Percentiles rank a stretch among this genome's conserved stretches.
Conservation (phyloP, 2,329 filamentous ascomycete genomes). For the Trichoderma sp. region DNA sequence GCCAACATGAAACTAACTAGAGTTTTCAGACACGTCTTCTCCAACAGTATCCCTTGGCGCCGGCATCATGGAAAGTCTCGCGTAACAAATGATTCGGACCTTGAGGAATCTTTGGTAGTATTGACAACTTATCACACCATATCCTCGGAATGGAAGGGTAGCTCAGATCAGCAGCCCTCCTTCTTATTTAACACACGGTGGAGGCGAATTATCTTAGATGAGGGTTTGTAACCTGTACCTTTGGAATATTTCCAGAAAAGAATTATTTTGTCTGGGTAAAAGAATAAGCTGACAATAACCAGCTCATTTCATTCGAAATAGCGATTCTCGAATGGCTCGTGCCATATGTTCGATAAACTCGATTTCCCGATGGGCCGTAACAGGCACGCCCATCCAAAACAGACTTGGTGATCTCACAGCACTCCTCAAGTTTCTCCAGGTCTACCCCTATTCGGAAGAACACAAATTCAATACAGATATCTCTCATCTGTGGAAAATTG, state of each 20-base stretch:
- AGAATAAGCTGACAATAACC: neutral
- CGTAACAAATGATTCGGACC: slow-evolving; percentile 16
- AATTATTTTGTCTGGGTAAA: fast-evolving
- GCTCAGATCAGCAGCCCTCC: neutral
- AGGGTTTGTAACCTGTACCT: neutral
- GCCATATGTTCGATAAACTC: slow-evolving; percentile 41
- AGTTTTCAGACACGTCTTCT: slow-evolving; percentile 29
- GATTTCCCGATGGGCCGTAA: slow-evolving; percentile 46
- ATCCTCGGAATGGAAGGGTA: slow-evolving; percentile 38
- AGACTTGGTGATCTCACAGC: slow-evolving; percentile 41
- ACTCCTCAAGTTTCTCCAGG: slow-evolving; percentile 45
- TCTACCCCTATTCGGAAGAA: slow-evolving; percentile 42
- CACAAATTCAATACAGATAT: slow-evolving; percentile 44
- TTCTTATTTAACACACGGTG: slow-evolving; percentile 39
- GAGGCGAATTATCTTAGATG: slow-evolving; percentile 30
- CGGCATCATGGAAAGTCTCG: slow-evolving; percentile 36
- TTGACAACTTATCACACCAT: slow-evolving; percentile 47
- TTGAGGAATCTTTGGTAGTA: slow-evolving; percentile 30
- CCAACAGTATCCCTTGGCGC: slow-evolving; percentile 22
- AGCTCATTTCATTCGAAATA: slow-evolving; percentile 47
- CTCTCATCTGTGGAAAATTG: slow-evolving; percentile 41
- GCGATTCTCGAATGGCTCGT: slow-evolving; percentile 36
- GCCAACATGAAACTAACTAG: neutral
- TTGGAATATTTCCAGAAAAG: too few relatives aligned
- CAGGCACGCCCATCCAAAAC: slow-evolving; percentile 52